Percentiles rank a stretch among this genome's conserved stretches.
Conservation (phyloP, 495 filamentous ascomycete species). For the Podospora bellae-mahoneyi region DNA sequence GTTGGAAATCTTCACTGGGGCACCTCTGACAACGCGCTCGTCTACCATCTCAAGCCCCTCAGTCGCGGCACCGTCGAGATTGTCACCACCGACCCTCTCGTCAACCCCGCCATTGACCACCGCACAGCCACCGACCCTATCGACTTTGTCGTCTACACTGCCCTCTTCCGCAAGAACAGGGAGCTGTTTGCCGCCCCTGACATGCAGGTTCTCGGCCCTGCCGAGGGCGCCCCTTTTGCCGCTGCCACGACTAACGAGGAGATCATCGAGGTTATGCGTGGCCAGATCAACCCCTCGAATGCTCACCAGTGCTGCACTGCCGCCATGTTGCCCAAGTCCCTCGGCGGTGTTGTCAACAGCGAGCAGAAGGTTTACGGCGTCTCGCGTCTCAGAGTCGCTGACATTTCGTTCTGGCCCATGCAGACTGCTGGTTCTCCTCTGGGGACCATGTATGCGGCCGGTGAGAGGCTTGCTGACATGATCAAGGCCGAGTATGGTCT, state of each 20-base stretch:
- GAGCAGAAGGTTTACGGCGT: slow-evolving; percentile 50
- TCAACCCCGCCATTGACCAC: slow-evolving; percentile 32
- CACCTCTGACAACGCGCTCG: slow-evolving; percentile 31
- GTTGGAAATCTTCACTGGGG: slow-evolving; percentile 36
- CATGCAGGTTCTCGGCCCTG: slow-evolving; percentile 40
- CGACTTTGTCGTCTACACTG: slow-evolving; percentile 33
- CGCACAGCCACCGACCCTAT: slow-evolving; percentile 36
- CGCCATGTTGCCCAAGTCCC: slow-evolving; percentile 42
- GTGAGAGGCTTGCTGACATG: slow-evolving; percentile 42
- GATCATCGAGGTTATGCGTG: slow-evolving; percentile 30
- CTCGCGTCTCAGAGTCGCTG: slow-evolving; percentile 40
- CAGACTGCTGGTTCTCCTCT: slow-evolving; percentile 43
- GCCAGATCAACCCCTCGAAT: slow-evolving; percentile 32
- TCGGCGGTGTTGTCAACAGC: slow-evolving; percentile 47
- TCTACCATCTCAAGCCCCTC: slow-evolving; percentile 42
- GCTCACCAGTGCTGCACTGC: slow-evolving; percentile 43
- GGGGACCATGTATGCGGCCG: slow-evolving; percentile 51
- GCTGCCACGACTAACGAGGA: slow-evolving; percentile 26
- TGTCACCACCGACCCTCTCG: slow-evolving; percentile 36
- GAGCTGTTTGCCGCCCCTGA: slow-evolving; percentile 40
- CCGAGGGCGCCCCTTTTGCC: slow-evolving; percentile 33
- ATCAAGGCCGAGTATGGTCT: slow-evolving; percentile 31
- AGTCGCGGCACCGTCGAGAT: slow-evolving; percentile 43
- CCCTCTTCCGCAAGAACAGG: slow-evolving; percentile 37
- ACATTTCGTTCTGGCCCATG: slow-evolving; percentile 40